Percentiles rank a stretch among this genome's conserved stretches.
Conservation (phyloP, 169 alveolate species). For the Plasmodium relictum region DNA sequence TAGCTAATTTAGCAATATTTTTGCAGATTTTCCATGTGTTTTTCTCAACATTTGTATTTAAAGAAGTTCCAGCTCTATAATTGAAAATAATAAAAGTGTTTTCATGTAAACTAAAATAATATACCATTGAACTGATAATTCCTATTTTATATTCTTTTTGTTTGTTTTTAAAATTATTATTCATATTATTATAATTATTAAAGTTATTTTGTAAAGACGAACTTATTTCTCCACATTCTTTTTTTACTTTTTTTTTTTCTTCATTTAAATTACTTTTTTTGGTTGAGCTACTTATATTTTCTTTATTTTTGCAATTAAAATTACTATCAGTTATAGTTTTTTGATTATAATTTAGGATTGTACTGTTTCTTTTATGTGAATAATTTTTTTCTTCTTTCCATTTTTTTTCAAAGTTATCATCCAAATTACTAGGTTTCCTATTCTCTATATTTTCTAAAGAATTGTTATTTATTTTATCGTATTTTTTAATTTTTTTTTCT, state of each 20-base stretch:
- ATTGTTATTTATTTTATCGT: no score
- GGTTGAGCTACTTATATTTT: neutral
- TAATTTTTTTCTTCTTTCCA: no score
- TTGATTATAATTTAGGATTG: no score
- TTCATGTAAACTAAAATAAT: constrained; percentile 79
- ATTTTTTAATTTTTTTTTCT: neutral
- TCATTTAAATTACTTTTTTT: no score
- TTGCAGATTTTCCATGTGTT: constrained; percentile 78
- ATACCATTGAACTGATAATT: constrained; percentile 79
- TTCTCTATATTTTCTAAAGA: no score
- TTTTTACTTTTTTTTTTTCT: no score
- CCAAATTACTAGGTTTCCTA: no score
- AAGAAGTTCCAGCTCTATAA: constrained; percentile 79
- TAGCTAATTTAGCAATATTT: constrained; percentile 80
- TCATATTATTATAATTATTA: neutral
- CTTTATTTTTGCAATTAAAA: no score
- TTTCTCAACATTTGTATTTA: constrained; percentile 78
- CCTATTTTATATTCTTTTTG: constrained; percentile 77
- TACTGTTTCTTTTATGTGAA: no score
- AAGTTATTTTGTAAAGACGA: neutral
- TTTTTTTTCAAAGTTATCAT: no score
- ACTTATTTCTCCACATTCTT: neutral
- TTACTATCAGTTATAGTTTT: no score
- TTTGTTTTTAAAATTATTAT: constrained; percentile 8
- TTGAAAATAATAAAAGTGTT: constrained; percentile 78